Percentiles rank a stretch among this genome's conserved stretches.
Conservation (phyloP, 768 basidiomycete genomes). For the Mycena rebaudengoi region DNA sequence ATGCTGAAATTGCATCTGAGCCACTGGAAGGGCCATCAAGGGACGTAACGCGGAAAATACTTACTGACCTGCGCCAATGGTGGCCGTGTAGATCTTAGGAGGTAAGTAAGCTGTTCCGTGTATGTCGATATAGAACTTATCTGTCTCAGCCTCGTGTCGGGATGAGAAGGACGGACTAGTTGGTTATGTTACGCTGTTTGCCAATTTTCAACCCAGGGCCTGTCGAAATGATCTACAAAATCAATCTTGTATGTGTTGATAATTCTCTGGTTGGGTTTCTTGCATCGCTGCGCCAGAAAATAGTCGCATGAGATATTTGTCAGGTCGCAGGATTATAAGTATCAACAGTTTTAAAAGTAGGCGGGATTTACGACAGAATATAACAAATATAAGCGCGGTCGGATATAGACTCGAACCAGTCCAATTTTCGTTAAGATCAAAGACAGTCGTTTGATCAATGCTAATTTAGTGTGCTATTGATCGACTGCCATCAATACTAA, state of each 20-base stretch:
- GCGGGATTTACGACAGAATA: too few species aligned
- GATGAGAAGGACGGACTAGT: conserved; percentile 11
- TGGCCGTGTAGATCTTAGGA: conserved; percentile 13
- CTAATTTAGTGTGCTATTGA: too few species aligned
- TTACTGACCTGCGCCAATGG: conserved; percentile 4
- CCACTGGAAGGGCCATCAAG: background rate
- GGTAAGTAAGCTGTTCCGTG: conserved; percentile 1
- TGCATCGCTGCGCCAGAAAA: conserved; percentile 4
- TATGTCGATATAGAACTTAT: conserved; percentile 12
- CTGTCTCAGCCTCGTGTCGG: conserved; percentile 8
- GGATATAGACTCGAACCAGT: too few species aligned
- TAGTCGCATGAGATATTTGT: background rate
- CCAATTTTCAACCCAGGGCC: conserved; percentile 5
- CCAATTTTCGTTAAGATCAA: too few species aligned
- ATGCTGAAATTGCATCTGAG: background rate
- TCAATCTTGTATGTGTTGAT: conserved; percentile 12
- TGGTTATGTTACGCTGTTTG: conserved; percentile 7
- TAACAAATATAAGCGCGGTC: too few species aligned
- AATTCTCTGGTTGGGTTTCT: conserved; percentile 10
- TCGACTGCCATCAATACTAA: too few species aligned
- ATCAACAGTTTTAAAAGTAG: too few species aligned
- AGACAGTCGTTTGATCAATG: too few species aligned
- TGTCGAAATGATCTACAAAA: conserved; percentile 2
- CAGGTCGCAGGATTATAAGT: background rate
- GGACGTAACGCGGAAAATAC: background rate